Conservation (phyloP, 257 asterid species). For the Ilex asprella region DNA sequence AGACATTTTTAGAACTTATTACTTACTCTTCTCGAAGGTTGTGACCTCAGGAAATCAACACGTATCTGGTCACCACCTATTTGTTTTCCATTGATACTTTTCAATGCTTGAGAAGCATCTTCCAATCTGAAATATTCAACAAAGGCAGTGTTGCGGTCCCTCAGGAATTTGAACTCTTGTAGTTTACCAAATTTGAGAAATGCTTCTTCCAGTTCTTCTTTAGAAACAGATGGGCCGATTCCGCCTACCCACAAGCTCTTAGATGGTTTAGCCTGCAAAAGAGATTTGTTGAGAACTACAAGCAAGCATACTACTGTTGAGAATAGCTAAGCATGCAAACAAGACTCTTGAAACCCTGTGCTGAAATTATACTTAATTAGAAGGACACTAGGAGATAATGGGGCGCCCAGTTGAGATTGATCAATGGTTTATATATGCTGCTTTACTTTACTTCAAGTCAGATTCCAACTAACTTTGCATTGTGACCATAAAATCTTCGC, state of each 20-base stretch:
- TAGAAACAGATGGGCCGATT: conserved; percentile 60
- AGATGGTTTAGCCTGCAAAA: conserved; percentile 86
- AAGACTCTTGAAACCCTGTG: too few relatives aligned
- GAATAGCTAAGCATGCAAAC: too few relatives aligned
- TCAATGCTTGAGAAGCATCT: conserved; percentile 79
- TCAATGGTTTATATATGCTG: too few relatives aligned
- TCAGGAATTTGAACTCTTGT: conserved; percentile 77
- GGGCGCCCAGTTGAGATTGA: too few relatives aligned
- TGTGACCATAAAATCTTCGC: too few relatives aligned
- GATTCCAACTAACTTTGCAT: too few relatives aligned
- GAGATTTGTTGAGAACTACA: conserved; percentile 11
- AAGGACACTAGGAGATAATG: too few relatives aligned
- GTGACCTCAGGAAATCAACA: conserved; percentile 90
- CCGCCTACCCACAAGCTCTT: conserved; percentile 98
- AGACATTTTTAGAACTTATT: background rate
- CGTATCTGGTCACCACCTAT: conserved; percentile 73
- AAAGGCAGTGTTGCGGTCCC: conserved; percentile 80
- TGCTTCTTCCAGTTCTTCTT: conserved; percentile 81
- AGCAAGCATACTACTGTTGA: background rate
- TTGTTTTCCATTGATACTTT: conserved; percentile 67
- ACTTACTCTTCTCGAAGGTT: conserved; percentile 79
- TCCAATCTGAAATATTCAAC: conserved; percentile 69
- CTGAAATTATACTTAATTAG: too few relatives aligned
- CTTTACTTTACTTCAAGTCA: too few relatives aligned
- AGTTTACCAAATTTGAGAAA: conserved; percentile 71